A percentile compares a stretch with the other conserved stretches of the same genome.
phyloP scores from a whole-genome alignment of 768 basidiomycete species.

The Tephrocybe sp. region DNA sequence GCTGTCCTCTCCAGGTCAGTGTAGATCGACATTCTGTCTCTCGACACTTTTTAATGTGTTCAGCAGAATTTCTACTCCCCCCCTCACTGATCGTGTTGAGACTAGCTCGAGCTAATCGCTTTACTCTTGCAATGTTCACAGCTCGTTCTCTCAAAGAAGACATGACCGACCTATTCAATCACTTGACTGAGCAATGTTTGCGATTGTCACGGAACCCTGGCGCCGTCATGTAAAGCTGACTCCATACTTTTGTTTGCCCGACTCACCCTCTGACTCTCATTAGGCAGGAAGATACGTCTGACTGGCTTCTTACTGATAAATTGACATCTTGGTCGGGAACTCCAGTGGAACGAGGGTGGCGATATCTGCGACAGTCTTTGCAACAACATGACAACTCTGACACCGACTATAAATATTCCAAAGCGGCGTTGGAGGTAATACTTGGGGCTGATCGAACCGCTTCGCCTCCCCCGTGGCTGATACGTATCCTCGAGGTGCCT shows the following conservation, averaged over 20 bases:
- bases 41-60: constrained; percentile 2
- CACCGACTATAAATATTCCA: constrained; percentile 76
- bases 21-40: constrained; percentile 1
- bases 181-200: constrained; percentile 77
- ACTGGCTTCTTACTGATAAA: constrained; percentile 84
- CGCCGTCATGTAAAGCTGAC: constrained; percentile 49
- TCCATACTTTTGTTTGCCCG: constrained; percentile 6
- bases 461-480: constrained; percentile 82
- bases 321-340: constrained; percentile 84
- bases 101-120: constrained; percentile 76
- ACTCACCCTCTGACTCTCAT: constrained; percentile 15
- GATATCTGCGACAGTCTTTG: constrained; percentile 80
- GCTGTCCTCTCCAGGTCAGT: constrained; percentile 65
- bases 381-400: constrained; percentile 72
- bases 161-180: constrained; percentile 83
- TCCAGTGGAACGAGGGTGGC: constrained; percentile 79
- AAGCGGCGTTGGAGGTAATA: constrained; percentile 75
- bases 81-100: constrained; percentile 71
- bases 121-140: constrained; percentile 75
- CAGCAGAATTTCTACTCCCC: constrained; percentile 53
- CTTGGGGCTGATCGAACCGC: constrained; percentile 61
- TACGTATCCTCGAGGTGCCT: constrained; percentile 75
- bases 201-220: constrained; percentile 68
- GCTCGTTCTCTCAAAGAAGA: constrained; percentile 79
- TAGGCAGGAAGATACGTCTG: constrained; percentile 70